phyloP scores from a whole-genome alignment of 495 filamentous ascomycete species.

The Aspergillus avenaceus region DNA sequence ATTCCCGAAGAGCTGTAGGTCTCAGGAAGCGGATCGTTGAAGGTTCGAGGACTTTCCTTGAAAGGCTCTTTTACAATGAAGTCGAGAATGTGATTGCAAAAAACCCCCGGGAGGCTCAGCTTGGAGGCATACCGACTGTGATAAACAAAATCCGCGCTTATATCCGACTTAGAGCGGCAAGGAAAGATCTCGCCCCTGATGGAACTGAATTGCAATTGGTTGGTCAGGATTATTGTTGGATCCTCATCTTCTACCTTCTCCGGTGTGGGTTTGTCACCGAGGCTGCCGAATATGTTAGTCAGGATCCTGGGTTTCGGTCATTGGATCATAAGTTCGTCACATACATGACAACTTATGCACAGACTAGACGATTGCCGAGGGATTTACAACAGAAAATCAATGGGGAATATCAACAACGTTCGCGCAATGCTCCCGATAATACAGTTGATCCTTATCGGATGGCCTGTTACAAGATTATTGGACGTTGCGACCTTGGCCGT shows the following conservation, averaged over 20 bases:
- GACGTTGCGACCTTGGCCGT: conserved; percentile 81
- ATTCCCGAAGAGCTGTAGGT: conserved; percentile 53
- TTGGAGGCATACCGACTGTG: conserved; percentile 83
- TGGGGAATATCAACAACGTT: conserved; percentile 80
- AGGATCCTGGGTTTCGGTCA: conserved; percentile 76
- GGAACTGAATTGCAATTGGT: conserved; percentile 66
- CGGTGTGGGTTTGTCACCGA: conserved; percentile 79
- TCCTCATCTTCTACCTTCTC: conserved; percentile 87
- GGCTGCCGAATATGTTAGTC: conserved; percentile 78
- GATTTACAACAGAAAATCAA: conserved; percentile 81
- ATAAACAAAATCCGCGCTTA: conserved; percentile 90
- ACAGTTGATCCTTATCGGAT: conserved; percentile 91
- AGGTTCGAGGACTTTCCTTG: conserved; percentile 71
- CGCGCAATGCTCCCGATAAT: conserved; percentile 77
- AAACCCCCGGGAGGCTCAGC: conserved; percentile 80
- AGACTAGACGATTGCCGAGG: conserved; percentile 62
- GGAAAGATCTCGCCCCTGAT: conserved; percentile 78
- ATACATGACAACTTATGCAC: conserved; percentile 82
- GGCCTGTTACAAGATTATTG: conserved; percentile 97
- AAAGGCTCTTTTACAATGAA: conserved; percentile 66
- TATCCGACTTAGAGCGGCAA: conserved; percentile 67
- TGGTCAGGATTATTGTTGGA: conserved; percentile 83
- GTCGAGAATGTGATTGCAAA: conserved; percentile 72
- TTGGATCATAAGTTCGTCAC: conserved; percentile 85
- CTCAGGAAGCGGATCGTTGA: conserved; percentile 72